phyloP scores from a whole-genome alignment of 2,329 filamentous ascomycete species.

The Fusarium sp. region DNA sequence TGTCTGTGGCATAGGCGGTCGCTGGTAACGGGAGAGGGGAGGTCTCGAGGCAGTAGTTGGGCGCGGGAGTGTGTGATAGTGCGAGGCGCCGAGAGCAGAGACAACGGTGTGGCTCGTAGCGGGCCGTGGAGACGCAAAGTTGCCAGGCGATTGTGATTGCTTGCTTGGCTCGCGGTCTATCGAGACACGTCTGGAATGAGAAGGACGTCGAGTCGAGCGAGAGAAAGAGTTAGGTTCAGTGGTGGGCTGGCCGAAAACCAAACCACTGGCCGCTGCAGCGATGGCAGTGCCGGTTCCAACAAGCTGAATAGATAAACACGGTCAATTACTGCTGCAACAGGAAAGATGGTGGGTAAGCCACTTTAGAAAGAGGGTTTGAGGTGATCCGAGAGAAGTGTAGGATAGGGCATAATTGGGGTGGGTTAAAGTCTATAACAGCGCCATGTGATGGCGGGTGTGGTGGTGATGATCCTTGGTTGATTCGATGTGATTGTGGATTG shows the following conservation, averaged over 20 bases:
- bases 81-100: constrained; percentile 45
- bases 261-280: constrained; percentile 66
- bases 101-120: constrained; percentile 54
- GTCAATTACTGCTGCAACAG: constrained; percentile 36
- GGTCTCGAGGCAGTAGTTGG: constrained; percentile 48
- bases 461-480: constrained; percentile 35
- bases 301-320: constrained; percentile 54
- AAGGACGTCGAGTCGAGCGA: constrained; percentile 41
- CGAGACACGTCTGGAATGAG: constrained; percentile 44
- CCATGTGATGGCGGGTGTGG: constrained; percentile 34
- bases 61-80: constrained; percentile 43
- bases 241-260: constrained; percentile 66
- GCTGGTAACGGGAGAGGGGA: constrained; percentile 51
- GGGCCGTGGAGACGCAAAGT: constrained; percentile 51
- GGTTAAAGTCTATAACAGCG: constrained; percentile 38
- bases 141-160: constrained; percentile 37
- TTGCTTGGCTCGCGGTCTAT: constrained; percentile 49
- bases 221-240: constrained; percentile 51
- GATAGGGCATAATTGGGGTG: constrained; percentile 26
- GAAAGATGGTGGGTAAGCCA: constrained; percentile 31
- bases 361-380: constrained; percentile 33
- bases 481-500: constrained; percentile 29
- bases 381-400: constrained; percentile 21
- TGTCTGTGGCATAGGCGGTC: constrained; percentile 52
- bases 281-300: constrained; percentile 70